Conservation (phyloP, 768 basidiomycete genomes). For the Auriculariales sp. region DNA sequence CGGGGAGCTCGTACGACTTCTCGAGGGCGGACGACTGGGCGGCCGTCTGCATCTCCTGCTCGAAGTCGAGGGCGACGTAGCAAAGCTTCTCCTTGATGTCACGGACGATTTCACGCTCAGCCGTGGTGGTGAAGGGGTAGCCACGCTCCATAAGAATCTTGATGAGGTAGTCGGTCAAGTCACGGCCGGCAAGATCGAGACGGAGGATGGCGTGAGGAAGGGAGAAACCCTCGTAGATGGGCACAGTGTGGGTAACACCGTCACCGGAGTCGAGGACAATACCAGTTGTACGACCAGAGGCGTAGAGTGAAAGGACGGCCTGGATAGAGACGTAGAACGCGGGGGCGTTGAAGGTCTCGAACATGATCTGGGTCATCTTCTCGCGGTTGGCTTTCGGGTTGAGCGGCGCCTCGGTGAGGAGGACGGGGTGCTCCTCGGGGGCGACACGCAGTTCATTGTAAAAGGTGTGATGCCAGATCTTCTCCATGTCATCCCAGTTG, state of each 20-base stretch:
- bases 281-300: conserved; percentile 58
- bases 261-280: conserved; percentile 66
- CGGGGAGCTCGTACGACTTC: conserved; percentile 59
- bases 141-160: conserved; percentile 45
- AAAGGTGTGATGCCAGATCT: conserved; percentile 65
- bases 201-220: conserved; percentile 56
- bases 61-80: conserved; percentile 60
- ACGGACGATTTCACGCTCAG: conserved; percentile 45
- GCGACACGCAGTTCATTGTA: conserved; percentile 90
- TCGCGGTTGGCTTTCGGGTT: conserved; percentile 90
- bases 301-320: conserved; percentile 72
- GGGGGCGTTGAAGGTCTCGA: conserved; percentile 88
- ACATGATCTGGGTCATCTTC: conserved; percentile 96
- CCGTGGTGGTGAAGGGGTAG: conserved; percentile 48
- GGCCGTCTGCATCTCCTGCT: conserved; percentile 58
- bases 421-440: conserved; percentile 83
- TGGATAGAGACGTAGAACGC: conserved; percentile 89
- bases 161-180: conserved; percentile 44
- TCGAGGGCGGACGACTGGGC: conserved; percentile 50
- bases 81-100: conserved; percentile 75
- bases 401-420: conserved; percentile 82
- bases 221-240: conserved; percentile 60
- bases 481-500: conserved; percentile 70
- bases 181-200: conserved; percentile 52
- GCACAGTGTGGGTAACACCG: conserved; percentile 58